These are phyloP conservation scores for Sugiyamaella qingdaonensis DNA, from an alignment of 805 yeast species.

Conservation along the genomic window DNA sequence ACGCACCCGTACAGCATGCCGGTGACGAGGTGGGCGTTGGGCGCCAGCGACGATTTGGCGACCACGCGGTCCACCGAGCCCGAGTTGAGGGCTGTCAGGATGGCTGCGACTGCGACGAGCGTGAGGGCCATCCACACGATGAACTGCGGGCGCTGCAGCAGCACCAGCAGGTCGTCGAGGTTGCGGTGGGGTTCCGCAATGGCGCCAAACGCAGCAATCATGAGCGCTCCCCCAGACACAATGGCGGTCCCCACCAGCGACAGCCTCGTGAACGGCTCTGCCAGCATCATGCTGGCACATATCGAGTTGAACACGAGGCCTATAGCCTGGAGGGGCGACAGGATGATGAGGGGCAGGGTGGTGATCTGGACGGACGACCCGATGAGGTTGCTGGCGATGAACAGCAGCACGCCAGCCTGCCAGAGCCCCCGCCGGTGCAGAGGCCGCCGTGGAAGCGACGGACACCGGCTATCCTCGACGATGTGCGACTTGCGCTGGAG, in stretches of 20 bases:
- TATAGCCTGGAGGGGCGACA: slow-evolving; percentile 79
- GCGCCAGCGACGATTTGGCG: not conserved
- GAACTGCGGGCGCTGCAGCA: slow-evolving; percentile 45
- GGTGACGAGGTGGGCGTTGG: slow-evolving; percentile 32
- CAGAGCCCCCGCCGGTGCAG: slow-evolving; percentile 49
- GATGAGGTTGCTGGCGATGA: slow-evolving; percentile 66
- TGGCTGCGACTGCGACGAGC: slow-evolving; percentile 27
- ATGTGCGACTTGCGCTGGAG: slow-evolving; percentile 76
- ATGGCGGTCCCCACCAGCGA: slow-evolving; percentile 62
- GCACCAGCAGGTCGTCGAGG: slow-evolving; percentile 43
- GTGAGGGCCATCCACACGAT: slow-evolving; percentile 51
- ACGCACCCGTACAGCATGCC: slow-evolving; percentile 65
- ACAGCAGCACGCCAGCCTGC: slow-evolving; percentile 69
- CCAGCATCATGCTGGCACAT: slow-evolving; percentile 60
- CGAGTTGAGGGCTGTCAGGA: slow-evolving; percentile 21
- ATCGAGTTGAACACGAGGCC: slow-evolving; percentile 85
- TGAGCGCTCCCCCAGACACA: slow-evolving; percentile 68
- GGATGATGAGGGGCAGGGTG: slow-evolving; percentile 71
- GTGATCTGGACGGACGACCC: slow-evolving; percentile 83
- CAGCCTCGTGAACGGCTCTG: slow-evolving; percentile 59
- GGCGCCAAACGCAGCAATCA: slow-evolving; percentile 71
- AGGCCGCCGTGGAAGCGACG: slow-evolving; percentile 31
- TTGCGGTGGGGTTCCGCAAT: slow-evolving; percentile 50
- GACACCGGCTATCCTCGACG: slow-evolving; percentile 36
- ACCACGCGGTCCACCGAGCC: slow-evolving; percentile 5